Evolutionary conservation across 2,329 filamentous ascomycete species (phyloP), one percentile per base, ranked within the genome.

Genomic region (Sclerotinia subarctica): DNA sequence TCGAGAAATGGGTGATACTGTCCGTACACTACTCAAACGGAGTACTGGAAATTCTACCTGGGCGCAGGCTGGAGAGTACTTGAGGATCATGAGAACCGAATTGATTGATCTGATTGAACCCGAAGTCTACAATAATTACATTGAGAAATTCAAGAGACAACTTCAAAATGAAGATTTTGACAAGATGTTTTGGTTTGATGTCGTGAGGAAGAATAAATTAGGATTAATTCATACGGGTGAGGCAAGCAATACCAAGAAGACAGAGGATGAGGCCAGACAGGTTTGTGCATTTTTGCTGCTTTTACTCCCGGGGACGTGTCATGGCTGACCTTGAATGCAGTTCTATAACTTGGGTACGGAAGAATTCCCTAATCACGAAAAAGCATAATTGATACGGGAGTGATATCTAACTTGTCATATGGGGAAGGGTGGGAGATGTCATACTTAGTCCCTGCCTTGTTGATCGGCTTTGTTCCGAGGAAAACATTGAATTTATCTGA

Each of bases 1-100:
- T 7, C 86, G 88, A 71, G 92, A 96, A 75, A 91, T 98, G 86
- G 87, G 84, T 17, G 77, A 77, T 5, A 89, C 97, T 67, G 85
- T 96, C 56, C 84, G 88, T 68, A 81, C 83, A 10, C 86, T 92
- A 63, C 86, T 97, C 69, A 85, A 81, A 26, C 84, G 89, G 72
- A 94, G 91, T 72, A 86, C 94, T 17, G 93, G 91, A 1, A 90
- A 94, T 71, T 83, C 83, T 64, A 88, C 88, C 66, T 96, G 97
- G 74, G 85, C 85, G 13, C 86, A 88, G 26, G 92, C 90, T 1
- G 79, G 92, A 13, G 94, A 97, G 78, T 88, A 88, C 46, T 80
- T 97, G 24, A 85, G 88, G 1, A 89, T 91, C 1, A 88, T 98
- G 85, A 86, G 94, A 13, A 88, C 93, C 26, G 89, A 93, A 77